Conservation (phyloP, 177 flowering plant genomes). For the Vitis hybrid region DNA sequence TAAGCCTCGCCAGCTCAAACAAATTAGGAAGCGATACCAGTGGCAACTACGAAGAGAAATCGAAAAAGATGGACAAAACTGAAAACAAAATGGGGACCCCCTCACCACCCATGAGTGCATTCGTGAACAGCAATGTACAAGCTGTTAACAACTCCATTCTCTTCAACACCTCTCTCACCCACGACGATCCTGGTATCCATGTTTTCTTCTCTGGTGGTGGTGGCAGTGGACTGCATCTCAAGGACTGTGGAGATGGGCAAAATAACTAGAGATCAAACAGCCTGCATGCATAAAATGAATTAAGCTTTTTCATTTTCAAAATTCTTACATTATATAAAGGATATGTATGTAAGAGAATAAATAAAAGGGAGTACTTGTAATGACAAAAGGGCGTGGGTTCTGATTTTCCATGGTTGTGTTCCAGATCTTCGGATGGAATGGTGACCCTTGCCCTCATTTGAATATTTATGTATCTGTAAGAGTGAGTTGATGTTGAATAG, state of each 20-base stretch:
- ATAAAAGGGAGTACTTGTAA: neutral
- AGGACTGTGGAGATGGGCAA: constrained; percentile 16
- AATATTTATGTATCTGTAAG: no score
- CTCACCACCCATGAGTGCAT: constrained; percentile 38
- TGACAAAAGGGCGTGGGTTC: constrained; percentile 7
- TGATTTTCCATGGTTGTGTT: constrained; percentile 11
- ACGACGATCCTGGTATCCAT: constrained; percentile 79
- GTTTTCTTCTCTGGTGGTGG: constrained; percentile 34
- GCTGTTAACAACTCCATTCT: constrained; percentile 75
- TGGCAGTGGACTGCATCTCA: constrained; percentile 8
- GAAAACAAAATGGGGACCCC: constrained; percentile 4
- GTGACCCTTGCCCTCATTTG: neutral
- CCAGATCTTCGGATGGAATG: neutral
- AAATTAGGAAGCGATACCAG: constrained; percentile 17
- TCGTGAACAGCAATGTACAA: constrained; percentile 82
- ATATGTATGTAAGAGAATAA: no score
- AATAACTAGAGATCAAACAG: neutral
- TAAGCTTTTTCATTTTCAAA: no score
- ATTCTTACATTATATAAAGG: no score
- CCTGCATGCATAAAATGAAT: no score
- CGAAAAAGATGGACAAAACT: constrained; percentile 26
- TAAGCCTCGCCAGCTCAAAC: constrained; percentile 29
- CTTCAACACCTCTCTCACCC: constrained; percentile 35
- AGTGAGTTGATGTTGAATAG: no score
- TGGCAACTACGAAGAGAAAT: constrained; percentile 30